phyloP scores from a whole-genome alignment of 139 green algal genomes.

The Tetratostichococcus sp. region DNA sequence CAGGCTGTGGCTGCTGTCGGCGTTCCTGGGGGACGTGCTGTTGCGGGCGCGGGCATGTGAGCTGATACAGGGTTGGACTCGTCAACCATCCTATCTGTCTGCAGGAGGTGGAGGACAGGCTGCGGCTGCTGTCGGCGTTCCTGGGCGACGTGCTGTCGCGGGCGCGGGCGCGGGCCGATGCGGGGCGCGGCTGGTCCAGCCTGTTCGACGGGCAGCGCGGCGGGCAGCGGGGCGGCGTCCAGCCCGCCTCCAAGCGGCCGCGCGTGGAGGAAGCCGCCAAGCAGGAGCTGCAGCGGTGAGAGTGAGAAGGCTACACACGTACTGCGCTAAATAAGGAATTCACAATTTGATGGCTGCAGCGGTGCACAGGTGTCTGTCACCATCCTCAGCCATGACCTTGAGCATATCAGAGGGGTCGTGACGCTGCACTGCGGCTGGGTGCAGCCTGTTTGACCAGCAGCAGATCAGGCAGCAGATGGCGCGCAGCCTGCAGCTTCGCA shows the following conservation, averaged over 20 bases:
- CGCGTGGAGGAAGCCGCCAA: slow-evolving; percentile 58
- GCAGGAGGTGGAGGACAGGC: slow-evolving; percentile 45
- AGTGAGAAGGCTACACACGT: slow-evolving; percentile 8
- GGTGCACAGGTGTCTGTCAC: too few species aligned
- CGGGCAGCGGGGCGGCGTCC: neutral
- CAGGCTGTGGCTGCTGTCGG: slow-evolving; percentile 48
- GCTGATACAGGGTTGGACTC: neutral
- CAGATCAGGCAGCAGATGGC: too few species aligned
- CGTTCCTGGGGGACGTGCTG: slow-evolving; percentile 50
- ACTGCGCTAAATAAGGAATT: too few species aligned
- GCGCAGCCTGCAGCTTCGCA: too few species aligned
- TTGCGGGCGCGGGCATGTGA: too few species aligned
- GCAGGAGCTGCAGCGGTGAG: slow-evolving; percentile 59
- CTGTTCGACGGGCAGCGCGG: neutral
- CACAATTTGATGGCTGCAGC: too few species aligned
- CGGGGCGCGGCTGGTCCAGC: neutral
- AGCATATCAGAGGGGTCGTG: too few species aligned
- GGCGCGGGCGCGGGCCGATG: too few species aligned
- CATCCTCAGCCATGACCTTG: too few species aligned
- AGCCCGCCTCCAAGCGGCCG: slow-evolving; percentile 58
- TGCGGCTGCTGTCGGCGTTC: slow-evolving; percentile 57
- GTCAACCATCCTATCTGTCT: too few species aligned
- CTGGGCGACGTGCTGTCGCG: slow-evolving; percentile 31
- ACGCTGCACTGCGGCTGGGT: too few species aligned
- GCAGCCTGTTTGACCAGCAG: too few species aligned